Base-by-base conservation (phyloP, 139 green algal genomes). In the Picochlorum sp. region DNA sequence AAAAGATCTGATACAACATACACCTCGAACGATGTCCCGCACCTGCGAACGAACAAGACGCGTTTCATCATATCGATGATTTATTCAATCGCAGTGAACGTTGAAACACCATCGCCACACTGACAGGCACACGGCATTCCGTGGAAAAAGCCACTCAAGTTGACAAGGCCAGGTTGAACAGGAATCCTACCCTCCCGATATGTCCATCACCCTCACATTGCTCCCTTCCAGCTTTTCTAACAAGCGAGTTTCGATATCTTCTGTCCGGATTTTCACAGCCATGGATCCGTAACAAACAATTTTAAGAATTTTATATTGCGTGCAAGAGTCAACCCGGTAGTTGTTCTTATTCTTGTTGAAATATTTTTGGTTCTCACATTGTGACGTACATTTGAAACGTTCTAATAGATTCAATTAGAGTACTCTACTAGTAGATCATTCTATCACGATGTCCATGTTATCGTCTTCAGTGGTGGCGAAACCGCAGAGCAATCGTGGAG, bases 21-120 rank as follows among this genome's bases (percentile, higher is more conserved):
- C 7, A 74, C 67, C 33, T 74, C 60, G 28, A 74, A 74, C 32
- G 59, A 65, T 22, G 41, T 61, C 33, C 67, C 67, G 29, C 67
- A 74, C 10, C 67, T 69, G 50, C 55, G 18, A 16, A 51, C 13
- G n/a, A n/a, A n/a, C n/a, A n/a, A n/a, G n/a, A n/a, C n/a, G n/a
- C n/a, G n/a, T n/a, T n/a, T n/a, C n/a, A n/a, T n/a, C n/a, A n/a
- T n/a, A n/a, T n/a, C n/a, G n/a, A n/a, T n/a, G n/a, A n/a, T n/a
- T n/a, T n/a, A n/a, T n/a, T n/a, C n/a, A n/a, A n/a, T n/a, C n/a
- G n/a, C 9, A 31, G 26, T 24, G 12, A 55, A 55, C 9, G 26
- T 12, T 9, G 47, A 55, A 33, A 12, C 9, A 12, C 26, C 9
- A 12, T 37, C 10, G 47, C 25, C 9, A 12, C 12, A 12, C 9